Evolutionary conservation across 2,329 filamentous ascomycete genomes (phyloP).

Genomic region (Paramyrothecium sp.): DNA sequence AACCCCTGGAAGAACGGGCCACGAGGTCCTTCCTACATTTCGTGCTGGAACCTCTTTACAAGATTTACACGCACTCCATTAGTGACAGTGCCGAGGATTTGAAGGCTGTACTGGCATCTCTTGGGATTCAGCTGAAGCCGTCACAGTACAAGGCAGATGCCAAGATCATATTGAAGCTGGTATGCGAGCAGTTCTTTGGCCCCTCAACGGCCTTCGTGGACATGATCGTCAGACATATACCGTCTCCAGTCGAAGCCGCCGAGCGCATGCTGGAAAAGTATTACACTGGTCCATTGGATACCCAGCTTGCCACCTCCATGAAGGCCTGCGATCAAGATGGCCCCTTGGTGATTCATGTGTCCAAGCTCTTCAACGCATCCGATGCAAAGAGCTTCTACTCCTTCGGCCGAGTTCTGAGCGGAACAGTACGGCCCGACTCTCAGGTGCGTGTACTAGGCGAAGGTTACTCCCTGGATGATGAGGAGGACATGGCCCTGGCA

Average conservation of each 20-base stretch:
- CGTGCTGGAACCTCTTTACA: constrained; percentile 94
- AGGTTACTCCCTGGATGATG: constrained; percentile 92
- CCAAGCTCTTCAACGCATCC: constrained; percentile 86
- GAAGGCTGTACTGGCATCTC: constrained; percentile 70
- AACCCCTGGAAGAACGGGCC: constrained; percentile 75
- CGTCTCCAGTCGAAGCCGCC: constrained; percentile 79
- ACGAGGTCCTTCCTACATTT: constrained; percentile 92
- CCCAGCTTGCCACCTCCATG: constrained; percentile 78
- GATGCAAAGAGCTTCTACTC: constrained; percentile 92
- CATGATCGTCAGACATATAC: constrained; percentile 88
- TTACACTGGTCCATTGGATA: constrained; percentile 88
- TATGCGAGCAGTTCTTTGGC: constrained; percentile 95
- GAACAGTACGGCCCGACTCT: constrained; percentile 77
- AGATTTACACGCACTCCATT: constrained; percentile 92
- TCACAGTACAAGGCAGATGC: constrained; percentile 90
- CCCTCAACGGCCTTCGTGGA: constrained; percentile 88
- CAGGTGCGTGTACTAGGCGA: constrained; percentile 91
- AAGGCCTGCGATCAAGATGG: constrained; percentile 82
- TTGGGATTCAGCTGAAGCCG: constrained; percentile 87
- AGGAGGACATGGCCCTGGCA: constrained; percentile 92
- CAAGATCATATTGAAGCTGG: constrained; percentile 80
- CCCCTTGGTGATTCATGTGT: constrained; percentile 85
- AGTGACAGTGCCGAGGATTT: constrained; percentile 86
- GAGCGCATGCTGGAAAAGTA: constrained; percentile 77
- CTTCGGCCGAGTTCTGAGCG: constrained; percentile 89